phyloP scores from a whole-genome alignment of 805 yeast genomes.

The Ascoidea rubescens region DNA sequence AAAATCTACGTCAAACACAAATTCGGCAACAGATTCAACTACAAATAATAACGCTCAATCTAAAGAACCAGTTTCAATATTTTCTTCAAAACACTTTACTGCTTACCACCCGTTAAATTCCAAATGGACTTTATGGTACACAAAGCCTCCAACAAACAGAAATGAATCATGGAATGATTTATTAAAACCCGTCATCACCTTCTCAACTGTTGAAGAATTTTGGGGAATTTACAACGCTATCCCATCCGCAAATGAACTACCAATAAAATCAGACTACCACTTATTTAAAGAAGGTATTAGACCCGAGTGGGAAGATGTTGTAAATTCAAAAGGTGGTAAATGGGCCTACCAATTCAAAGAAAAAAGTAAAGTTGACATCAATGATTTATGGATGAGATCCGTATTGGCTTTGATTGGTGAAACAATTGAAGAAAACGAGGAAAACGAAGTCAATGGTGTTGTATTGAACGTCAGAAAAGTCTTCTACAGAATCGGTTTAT shows the following conservation, averaged over 20 bases:
- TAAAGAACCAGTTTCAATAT: slow-evolving; percentile 6
- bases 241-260: slow-evolving; percentile 84
- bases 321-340: slow-evolving; percentile 85
- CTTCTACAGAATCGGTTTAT: slow-evolving; percentile 74
- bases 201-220: slow-evolving; percentile 93
- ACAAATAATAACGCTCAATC: not conserved
- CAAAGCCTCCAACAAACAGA: slow-evolving; percentile 74
- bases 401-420: slow-evolving; percentile 89
- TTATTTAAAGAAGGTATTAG: slow-evolving; percentile 85
- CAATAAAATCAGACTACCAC: slow-evolving; percentile 87
- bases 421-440: slow-evolving; percentile 63
- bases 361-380: slow-evolving; percentile 46
- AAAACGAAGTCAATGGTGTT: slow-evolving; percentile 84
- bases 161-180: slow-evolving; percentile 85
- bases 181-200: slow-evolving; percentile 83
- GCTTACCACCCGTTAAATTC: slow-evolving; percentile 83
- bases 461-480: slow-evolving; percentile 79
- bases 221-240: slow-evolving; percentile 96
- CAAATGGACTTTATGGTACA: slow-evolving; percentile 95
- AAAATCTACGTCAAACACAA: not conserved
- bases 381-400: slow-evolving; percentile 86
- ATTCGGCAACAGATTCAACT: too few species aligned
- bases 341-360: slow-evolving; percentile 74
- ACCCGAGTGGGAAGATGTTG: slow-evolving; percentile 97
- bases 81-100: slow-evolving; percentile 33